Evolutionary conservation across 805 yeast genomes (phyloP).

Genomic region (Lipomyces anomalus): DNA sequence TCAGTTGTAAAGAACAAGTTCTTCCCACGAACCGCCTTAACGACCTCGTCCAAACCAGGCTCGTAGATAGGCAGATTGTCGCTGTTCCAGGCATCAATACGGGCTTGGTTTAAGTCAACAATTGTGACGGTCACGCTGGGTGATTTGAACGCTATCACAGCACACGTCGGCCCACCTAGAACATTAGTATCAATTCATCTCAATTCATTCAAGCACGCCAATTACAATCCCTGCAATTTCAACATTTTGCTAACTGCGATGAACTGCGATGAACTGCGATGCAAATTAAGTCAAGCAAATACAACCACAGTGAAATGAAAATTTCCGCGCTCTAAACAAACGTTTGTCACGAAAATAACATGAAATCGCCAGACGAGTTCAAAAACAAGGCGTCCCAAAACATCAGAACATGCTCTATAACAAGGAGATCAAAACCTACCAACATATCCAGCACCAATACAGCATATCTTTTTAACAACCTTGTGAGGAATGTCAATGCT

Average conservation of each 20-base stretch:
- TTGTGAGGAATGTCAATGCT: slow-evolving; percentile 20
- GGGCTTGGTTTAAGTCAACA: slow-evolving; percentile 29
- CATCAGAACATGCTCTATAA: background rate
- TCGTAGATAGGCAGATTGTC: slow-evolving; percentile 31
- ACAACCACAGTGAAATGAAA: too few species aligned
- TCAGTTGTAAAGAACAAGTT: slow-evolving; percentile 32
- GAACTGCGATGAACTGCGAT: too few species aligned
- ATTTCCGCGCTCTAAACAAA: too few species aligned
- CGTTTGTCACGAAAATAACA: too few species aligned
- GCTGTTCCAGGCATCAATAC: slow-evolving; percentile 32
- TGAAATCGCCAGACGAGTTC: too few species aligned
- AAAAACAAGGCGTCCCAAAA: too few species aligned
- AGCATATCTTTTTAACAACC: slow-evolving; percentile 28
- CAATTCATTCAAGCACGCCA: too few species aligned
- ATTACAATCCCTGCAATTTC: too few species aligned
- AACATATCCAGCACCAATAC: slow-evolving; percentile 33
- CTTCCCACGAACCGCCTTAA: slow-evolving; percentile 27
- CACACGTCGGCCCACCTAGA: slow-evolving; percentile 31
- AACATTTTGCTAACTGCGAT: too few species aligned
- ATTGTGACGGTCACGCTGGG: slow-evolving; percentile 29
- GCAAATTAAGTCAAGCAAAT: too few species aligned
- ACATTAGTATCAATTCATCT: background rate
- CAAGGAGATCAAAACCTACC: slow-evolving; percentile 21
- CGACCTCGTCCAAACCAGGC: slow-evolving; percentile 31
- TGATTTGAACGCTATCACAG: slow-evolving; percentile 29